Conservation (phyloP, 1,284 basidiomycete genomes). For the Neotropicomus parvogracilis region DNA sequence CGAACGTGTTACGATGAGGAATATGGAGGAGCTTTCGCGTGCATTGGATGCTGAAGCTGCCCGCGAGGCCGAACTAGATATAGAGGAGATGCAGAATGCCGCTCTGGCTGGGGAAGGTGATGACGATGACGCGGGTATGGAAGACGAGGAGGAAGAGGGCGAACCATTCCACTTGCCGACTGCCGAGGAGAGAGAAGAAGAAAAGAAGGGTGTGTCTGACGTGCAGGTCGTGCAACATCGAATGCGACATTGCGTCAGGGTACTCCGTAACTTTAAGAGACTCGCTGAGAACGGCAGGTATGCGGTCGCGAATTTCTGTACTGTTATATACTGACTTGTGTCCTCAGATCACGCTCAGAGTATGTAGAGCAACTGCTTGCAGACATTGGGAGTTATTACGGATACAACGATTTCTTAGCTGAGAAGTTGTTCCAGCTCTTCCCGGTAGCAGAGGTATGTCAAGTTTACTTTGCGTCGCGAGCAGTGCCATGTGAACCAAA, state of each 20-base stretch:
- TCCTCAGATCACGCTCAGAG: conserved; percentile 74
- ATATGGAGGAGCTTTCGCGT: conserved; percentile 73
- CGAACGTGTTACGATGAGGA: conserved; percentile 63
- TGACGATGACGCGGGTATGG: conserved; percentile 52
- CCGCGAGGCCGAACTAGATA: conserved; percentile 66
- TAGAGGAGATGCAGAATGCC: conserved; percentile 61
- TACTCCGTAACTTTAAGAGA: conserved; percentile 74
- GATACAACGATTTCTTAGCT: conserved; percentile 94
- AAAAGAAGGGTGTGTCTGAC: conserved; percentile 72
- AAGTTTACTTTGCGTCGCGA: conserved; percentile 1
- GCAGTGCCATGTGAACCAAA: conserved; percentile 6
- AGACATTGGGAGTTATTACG: conserved; percentile 93
- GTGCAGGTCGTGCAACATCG: conserved; percentile 83
- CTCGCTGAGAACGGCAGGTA: conserved; percentile 70
- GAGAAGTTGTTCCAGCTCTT: conserved; percentile 96
- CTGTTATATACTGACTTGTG: conserved; percentile 18
- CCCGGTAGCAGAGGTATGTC: conserved; percentile 80
- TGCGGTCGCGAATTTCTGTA: conserved; percentile 29
- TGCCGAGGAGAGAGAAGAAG: conserved; percentile 76
- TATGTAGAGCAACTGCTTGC: conserved; percentile 85
- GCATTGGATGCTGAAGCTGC: conserved; percentile 65
- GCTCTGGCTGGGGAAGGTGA: conserved; percentile 45
- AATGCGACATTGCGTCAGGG: conserved; percentile 84
- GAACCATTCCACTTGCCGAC: conserved; percentile 77
- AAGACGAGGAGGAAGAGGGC: conserved; percentile 54